Percentiles rank a stretch among this genome's conserved stretches.
These are phyloP conservation scores for Coemansia sp. DNA, from an alignment of 192 early-diverging fungal genomes.

Conservation along the genomic window DNA sequence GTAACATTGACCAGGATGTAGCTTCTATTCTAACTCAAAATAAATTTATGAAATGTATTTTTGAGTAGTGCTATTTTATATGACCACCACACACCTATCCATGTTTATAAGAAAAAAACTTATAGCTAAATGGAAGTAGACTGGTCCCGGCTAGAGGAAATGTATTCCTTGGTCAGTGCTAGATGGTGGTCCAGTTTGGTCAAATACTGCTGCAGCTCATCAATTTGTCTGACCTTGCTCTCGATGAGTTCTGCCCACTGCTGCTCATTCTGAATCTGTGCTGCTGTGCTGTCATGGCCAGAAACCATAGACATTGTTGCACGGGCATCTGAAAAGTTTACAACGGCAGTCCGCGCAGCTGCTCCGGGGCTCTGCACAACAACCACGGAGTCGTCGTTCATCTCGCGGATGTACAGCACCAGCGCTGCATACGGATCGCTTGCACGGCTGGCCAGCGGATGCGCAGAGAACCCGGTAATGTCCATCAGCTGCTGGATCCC, in stretches of 20 bases:
- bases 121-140: too few species aligned
- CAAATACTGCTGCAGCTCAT: constrained; percentile 14
- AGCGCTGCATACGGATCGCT: constrained; percentile 7
- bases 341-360: constrained; percentile 2
- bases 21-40: too few species aligned
- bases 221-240: constrained; percentile 11
- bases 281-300: not conserved
- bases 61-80: too few species aligned
- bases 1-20: too few species aligned
- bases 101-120: too few species aligned
- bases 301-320: not conserved
- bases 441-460: constrained; percentile 15
- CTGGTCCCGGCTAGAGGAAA: constrained; percentile 12
- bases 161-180: constrained; percentile 38
- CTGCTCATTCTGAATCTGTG: constrained; percentile 6
- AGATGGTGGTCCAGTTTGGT: constrained; percentile 33
- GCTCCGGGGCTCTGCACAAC: constrained; percentile 16
- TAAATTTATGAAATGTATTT: too few species aligned
- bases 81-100: too few species aligned
- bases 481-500: constrained; percentile 14
- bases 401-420: constrained; percentile 25
- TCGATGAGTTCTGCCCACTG: constrained; percentile 20
- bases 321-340: not conserved
- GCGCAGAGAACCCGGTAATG: constrained; percentile 19
- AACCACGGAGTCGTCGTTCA: constrained; percentile 22